Percentiles rank a stretch among this genome's conserved stretches.
These are phyloP conservation scores for Azolla pinnata DNA, from an alignment of 75 land plant species.

Conservation along the genomic window DNA sequence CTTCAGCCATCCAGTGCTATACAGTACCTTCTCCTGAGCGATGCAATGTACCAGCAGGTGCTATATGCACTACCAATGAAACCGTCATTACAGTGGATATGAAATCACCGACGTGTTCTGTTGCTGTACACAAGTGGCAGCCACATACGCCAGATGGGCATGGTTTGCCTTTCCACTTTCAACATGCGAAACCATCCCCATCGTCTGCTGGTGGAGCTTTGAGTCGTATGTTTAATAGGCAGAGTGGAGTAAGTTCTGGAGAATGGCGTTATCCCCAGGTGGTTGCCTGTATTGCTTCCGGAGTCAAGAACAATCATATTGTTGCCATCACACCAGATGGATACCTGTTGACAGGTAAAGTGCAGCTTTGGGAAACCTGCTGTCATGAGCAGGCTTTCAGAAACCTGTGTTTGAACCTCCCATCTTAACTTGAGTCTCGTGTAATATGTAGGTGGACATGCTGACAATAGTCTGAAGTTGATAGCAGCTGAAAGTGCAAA, in stretches of 20 bases:
- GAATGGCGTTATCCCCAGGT: conserved; percentile 71
- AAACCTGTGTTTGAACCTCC: neutral
- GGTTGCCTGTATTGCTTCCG: conserved; percentile 57
- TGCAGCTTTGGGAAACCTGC: neutral
- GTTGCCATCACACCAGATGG: conserved; percentile 64
- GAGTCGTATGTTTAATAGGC: conserved; percentile 76
- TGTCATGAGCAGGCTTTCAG: neutral
- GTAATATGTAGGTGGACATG: conserved; percentile 97
- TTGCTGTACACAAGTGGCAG: conserved; percentile 94
- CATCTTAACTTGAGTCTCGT: too few species aligned
- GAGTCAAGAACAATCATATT: conserved; percentile 45
- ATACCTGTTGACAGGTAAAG: conserved; percentile 68
- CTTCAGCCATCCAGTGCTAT: conserved; percentile 62
- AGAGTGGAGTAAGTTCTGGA: conserved; percentile 37
- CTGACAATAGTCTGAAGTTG: conserved; percentile 79
- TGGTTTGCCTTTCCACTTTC: conserved; percentile 89
- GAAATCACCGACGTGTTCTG: conserved; percentile 65
- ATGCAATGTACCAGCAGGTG: conserved; percentile 89
- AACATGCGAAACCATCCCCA: conserved; percentile 61
- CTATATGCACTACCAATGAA: conserved; percentile 72
- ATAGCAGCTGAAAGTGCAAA: conserved; percentile 71
- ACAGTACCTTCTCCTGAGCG: conserved; percentile 62
- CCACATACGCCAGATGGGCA: conserved; percentile 96
- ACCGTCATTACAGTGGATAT: conserved; percentile 57
- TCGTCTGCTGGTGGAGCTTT: conserved; percentile 60